These are phyloP conservation scores for Fomitopsis pinicola DNA, from an alignment of 1,284 basidiomycete genomes.

Conservation along the genomic window DNA sequence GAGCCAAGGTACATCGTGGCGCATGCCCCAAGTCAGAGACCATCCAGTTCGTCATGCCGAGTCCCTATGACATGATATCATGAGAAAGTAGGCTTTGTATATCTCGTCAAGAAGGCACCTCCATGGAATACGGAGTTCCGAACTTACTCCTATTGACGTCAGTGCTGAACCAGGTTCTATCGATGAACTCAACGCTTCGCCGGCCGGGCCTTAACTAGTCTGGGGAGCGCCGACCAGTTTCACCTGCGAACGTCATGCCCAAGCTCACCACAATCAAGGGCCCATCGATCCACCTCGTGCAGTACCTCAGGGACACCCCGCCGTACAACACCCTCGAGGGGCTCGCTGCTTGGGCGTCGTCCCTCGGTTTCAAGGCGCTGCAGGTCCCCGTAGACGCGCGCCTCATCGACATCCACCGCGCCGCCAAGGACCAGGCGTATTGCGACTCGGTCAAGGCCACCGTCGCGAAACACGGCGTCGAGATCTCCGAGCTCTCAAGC, in stretches of 20 bases:
- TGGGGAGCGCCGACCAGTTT: not conserved
- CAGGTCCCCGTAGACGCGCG: not conserved
- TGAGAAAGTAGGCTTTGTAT: not conserved
- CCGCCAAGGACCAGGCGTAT: not conserved
- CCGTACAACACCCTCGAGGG: constrained; percentile 2
- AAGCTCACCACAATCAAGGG: constrained; percentile 1
- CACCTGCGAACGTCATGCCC: not conserved
- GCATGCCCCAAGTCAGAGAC: not conserved
- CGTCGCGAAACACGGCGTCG: not conserved
- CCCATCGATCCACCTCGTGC: constrained; percentile 1
- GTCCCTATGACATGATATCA: not conserved
- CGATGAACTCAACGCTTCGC: not conserved
- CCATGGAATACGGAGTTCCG: not conserved
- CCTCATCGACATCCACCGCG: not conserved
- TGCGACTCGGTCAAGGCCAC: constrained; percentile 1
- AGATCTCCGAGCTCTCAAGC: not conserved
- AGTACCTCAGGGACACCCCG: not conserved
- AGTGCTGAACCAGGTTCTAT: not conserved
- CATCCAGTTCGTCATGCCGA: not conserved
- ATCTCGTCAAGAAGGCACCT: not conserved
- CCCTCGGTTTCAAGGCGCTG: not conserved
- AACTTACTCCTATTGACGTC: not conserved
- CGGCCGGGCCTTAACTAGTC: not conserved
- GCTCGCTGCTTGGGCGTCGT: not conserved
- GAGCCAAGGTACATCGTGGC: no score